These are phyloP conservation scores for Pueraria montana DNA, from an alignment of 306 rosid genomes.

Conservation along the genomic window DNA sequence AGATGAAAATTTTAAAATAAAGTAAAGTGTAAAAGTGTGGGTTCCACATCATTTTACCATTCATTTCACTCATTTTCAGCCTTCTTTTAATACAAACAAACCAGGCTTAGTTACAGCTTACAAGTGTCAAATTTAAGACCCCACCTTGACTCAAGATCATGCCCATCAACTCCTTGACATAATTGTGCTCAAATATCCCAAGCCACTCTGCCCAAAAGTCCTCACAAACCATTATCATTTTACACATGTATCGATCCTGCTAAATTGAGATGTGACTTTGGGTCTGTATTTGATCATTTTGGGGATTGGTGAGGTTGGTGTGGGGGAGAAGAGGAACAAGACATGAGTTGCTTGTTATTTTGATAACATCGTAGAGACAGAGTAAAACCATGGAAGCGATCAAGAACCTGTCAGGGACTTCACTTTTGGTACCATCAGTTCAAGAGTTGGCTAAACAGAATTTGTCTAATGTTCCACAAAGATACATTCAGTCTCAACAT, in stretches of 20 bases:
- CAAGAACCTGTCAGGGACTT: conserved; percentile 34
- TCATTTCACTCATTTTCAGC: too few relatives aligned
- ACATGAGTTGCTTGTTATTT: too few relatives aligned
- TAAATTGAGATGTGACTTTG: too few relatives aligned
- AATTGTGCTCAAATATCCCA: too few relatives aligned
- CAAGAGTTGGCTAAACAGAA: conserved; percentile 46
- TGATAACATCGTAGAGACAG: neutral
- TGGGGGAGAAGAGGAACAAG: neutral
- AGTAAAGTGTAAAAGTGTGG: too few relatives aligned
- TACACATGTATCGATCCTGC: too few relatives aligned
- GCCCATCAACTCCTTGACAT: neutral
- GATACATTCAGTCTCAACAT: conserved; percentile 49
- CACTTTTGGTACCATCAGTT: conserved; percentile 57
- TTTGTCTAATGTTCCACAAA: conserved; percentile 31
- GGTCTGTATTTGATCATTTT: neutral
- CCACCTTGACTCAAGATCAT: neutral
- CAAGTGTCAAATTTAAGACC: neutral
- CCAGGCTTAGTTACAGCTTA: too few relatives aligned
- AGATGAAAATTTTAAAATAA: too few relatives aligned
- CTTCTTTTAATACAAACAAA: too few relatives aligned
- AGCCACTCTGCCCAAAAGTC: too few relatives aligned
- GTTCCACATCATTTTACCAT: too few relatives aligned
- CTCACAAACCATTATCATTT: too few relatives aligned
- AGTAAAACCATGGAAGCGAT: conserved; percentile 35
- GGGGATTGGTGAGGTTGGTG: neutral